phyloP scores from a whole-genome alignment of 1,284 basidiomycete species.

The Meira nashicola region DNA sequence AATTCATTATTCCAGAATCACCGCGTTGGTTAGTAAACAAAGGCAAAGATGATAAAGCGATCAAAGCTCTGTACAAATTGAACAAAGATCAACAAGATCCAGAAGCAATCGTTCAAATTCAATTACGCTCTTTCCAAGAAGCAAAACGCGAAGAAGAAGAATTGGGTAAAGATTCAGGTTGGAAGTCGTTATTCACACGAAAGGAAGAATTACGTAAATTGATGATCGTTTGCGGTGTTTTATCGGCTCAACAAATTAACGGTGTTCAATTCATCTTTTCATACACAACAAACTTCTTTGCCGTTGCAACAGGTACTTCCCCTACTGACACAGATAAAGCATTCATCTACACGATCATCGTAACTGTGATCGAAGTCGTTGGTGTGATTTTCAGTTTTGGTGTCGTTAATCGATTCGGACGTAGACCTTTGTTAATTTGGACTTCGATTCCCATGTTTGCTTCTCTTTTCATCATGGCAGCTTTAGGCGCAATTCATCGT shows the following conservation, averaged over 20 bases:
- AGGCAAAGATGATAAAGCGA: slow-evolving; percentile 54
- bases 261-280: slow-evolving; percentile 55
- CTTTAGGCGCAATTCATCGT: slow-evolving; percentile 43
- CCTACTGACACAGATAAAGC: slow-evolving; percentile 48
- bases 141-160: slow-evolving; percentile 53
- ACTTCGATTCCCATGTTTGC: slow-evolving; percentile 55
- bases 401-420: slow-evolving; percentile 56
- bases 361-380: slow-evolving; percentile 53
- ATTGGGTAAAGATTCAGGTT: slow-evolving; percentile 48
- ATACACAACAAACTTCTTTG: slow-evolving; percentile 46
- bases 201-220: slow-evolving; percentile 53
- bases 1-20: slow-evolving; percentile 54
- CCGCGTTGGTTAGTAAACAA: slow-evolving; percentile 56
- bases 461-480: slow-evolving; percentile 54
- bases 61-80: slow-evolving; percentile 52
- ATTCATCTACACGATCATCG: slow-evolving; percentile 55
- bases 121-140: slow-evolving; percentile 53
- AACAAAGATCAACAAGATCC: slow-evolving; percentile 54
- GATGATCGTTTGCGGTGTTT: slow-evolving; percentile 55
- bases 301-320: slow-evolving; percentile 16
- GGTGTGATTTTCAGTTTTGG: slow-evolving; percentile 55
- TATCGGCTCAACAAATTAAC: slow-evolving; percentile 52
- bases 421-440: slow-evolving; percentile 54
- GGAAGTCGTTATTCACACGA: slow-evolving; percentile 52
- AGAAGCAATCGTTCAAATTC: slow-evolving; percentile 49